Conservation (phyloP, 2,329 filamentous ascomycete species). For the Sclerotinia sclerotiorum region DNA sequence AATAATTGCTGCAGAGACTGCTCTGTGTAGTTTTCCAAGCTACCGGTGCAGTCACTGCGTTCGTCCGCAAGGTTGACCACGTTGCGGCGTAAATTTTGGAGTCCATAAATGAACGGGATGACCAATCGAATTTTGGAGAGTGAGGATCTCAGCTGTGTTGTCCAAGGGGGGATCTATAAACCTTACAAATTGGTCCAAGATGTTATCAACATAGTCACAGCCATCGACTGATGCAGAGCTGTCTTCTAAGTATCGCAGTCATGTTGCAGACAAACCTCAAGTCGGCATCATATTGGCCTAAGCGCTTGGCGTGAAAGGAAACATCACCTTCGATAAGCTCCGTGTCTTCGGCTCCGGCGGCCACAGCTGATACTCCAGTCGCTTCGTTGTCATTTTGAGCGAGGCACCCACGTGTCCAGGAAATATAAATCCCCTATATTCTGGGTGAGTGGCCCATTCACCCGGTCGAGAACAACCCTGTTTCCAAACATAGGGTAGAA, state of each 20-base stretch:
- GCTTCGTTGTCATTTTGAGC: not conserved
- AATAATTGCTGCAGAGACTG: not conserved
- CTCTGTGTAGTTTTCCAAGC: not conserved
- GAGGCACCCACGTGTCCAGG: not conserved
- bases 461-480: not conserved
- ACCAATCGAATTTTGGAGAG: no score
- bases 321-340: no score
- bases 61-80: no score
- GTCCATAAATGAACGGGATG: not conserved
- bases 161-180: no score
- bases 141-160: not conserved
- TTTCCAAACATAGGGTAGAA: not conserved
- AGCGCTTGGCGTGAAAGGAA: no score
- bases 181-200: no score
- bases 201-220: not conserved
- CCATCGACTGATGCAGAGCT: not conserved
- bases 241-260: not conserved
- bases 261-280: not conserved
- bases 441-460: not conserved
- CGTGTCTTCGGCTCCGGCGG: not conserved
- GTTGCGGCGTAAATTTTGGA: not conserved
- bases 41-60: not conserved
- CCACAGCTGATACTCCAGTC: not conserved
- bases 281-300: not conserved
- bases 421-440: not conserved